phyloP scores from a whole-genome alignment of 2,329 filamentous ascomycete genomes.

The Colletotrichum falcatum region DNA sequence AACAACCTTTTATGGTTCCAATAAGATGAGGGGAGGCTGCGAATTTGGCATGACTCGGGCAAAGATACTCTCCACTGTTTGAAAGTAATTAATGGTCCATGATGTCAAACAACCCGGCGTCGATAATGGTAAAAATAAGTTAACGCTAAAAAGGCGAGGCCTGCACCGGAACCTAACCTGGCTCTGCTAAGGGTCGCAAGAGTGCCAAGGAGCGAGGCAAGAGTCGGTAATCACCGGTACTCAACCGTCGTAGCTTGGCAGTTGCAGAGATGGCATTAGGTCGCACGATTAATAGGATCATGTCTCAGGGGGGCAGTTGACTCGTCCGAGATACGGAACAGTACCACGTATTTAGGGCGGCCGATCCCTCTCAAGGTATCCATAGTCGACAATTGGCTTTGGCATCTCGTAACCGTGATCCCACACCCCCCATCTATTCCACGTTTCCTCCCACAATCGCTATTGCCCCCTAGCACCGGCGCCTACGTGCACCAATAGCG shows the following conservation, averaged over 20 bases:
- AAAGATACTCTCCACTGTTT: background rate
- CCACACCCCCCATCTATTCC: too few species aligned
- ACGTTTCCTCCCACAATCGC: background rate
- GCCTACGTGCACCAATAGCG: too few species aligned
- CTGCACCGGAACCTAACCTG: background rate
- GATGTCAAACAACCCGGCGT: background rate
- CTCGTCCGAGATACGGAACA: too few species aligned
- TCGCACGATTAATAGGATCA: conserved; percentile 23
- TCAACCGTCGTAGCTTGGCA: conserved; percentile 18
- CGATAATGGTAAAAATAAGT: background rate
- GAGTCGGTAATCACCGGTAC: conserved; percentile 7
- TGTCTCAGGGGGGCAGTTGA: conserved; percentile 19
- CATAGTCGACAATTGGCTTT: too few species aligned
- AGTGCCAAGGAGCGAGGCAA: background rate
- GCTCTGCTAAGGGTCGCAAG: background rate
- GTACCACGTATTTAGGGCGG: too few species aligned
- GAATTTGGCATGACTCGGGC: conserved; percentile 20
- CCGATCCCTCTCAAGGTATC: too few species aligned
- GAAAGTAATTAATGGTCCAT: conserved; percentile 24
- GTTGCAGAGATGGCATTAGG: background rate
- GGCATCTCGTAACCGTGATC: background rate
- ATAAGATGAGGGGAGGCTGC: background rate
- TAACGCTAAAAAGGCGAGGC: conserved; percentile 18
- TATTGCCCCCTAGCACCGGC: background rate
- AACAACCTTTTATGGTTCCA: conserved; percentile 19